phyloP scores from a whole-genome alignment of 768 basidiomycete genomes.

The Mycena albidolilacea region DNA sequence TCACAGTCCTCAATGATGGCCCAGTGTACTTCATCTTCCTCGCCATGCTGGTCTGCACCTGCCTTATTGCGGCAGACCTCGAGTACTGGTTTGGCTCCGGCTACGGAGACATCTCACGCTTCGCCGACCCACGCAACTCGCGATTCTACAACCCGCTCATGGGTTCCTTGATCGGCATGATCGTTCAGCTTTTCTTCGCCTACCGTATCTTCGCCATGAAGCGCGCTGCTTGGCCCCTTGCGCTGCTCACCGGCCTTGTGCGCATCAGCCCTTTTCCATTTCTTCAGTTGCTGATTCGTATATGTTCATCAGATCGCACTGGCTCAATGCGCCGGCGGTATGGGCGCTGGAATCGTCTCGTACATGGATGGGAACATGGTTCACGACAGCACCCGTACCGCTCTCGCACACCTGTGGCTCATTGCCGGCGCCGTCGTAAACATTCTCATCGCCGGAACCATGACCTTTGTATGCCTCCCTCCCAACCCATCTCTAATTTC shows the following conservation, averaged over 20 bases:
- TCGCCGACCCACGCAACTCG: constrained; percentile 24
- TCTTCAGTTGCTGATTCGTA: neutral
- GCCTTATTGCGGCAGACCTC: constrained; percentile 20
- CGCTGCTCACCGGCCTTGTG: constrained; percentile 12
- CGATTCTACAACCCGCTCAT: constrained; percentile 21
- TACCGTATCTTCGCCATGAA: constrained; percentile 12
- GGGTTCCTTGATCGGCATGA: constrained; percentile 27
- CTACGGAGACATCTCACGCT: constrained; percentile 27
- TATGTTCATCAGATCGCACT: neutral
- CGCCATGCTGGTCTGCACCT: constrained; percentile 14
- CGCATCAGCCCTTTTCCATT: neutral
- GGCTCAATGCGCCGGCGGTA: constrained; percentile 28
- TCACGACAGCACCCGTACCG: neutral
- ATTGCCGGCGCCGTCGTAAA: constrained; percentile 15
- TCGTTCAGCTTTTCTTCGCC: constrained; percentile 29
- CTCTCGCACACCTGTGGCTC: constrained; percentile 25
- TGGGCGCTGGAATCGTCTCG: constrained; percentile 25
- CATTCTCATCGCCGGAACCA: constrained; percentile 17
- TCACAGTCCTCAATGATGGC: neutral
- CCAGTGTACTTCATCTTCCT: constrained; percentile 36
- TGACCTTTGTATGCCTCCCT: constrained; percentile 20
- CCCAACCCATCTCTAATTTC: neutral
- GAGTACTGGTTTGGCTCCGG: constrained; percentile 32
- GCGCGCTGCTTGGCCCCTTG: constrained; percentile 10
- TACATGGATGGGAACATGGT: constrained; percentile 4